These are phyloP conservation scores for Aspergillus fumigatiaffinis DNA, from an alignment of 2,329 filamentous ascomycete genomes.

Conservation along the genomic window DNA sequence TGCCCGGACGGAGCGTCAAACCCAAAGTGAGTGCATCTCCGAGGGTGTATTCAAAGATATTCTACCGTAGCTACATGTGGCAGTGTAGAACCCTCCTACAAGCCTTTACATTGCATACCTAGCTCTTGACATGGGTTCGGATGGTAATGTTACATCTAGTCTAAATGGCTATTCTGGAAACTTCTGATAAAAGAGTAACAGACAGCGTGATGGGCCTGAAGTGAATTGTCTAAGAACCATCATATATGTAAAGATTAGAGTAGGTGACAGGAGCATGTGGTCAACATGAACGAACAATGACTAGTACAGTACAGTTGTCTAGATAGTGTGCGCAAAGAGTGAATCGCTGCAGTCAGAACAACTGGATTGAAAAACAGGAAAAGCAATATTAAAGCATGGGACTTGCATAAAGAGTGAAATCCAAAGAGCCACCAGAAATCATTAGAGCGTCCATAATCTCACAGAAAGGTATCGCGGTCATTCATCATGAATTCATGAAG, in stretches of 20 bases:
- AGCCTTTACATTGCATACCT: too few relatives aligned
- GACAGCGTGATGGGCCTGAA: not conserved
- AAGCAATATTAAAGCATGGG: not conserved
- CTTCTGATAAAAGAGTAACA: not conserved
- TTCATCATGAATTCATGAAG: not conserved
- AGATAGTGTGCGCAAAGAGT: not conserved
- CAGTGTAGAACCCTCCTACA: not conserved
- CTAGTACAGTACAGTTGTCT: not conserved
- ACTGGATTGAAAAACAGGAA: not conserved
- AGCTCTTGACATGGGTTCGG: not conserved
- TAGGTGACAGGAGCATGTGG: not conserved
- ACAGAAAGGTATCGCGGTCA: slow-evolving; percentile 3
- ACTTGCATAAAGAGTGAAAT: not conserved
- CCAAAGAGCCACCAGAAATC: not conserved
- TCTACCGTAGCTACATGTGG: not conserved
- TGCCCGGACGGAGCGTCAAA: too few relatives aligned
- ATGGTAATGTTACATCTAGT: not conserved
- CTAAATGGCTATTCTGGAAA: not conserved
- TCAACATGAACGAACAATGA: not conserved
- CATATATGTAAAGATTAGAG: not conserved
- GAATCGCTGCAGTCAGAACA: not conserved
- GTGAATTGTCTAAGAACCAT: not conserved
- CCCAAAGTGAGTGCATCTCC: too few relatives aligned
- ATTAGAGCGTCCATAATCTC: not conserved
- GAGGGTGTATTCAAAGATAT: too few relatives aligned